phyloP scores from a whole-genome alignment of 345 rosid species.

The Rubroshorea leprosula region DNA sequence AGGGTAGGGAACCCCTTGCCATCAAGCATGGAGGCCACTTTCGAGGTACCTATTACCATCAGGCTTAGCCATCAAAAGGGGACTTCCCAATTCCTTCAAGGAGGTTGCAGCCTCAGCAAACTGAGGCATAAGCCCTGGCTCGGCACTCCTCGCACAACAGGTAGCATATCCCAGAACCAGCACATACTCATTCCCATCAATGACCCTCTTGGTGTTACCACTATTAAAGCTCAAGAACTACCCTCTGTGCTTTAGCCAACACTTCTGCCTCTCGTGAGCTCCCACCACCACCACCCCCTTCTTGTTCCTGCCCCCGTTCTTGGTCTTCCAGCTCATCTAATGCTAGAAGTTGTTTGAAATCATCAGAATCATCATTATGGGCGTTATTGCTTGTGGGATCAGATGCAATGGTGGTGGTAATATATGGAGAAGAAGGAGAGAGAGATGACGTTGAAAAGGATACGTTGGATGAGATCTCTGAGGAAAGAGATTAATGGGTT shows the following conservation, averaged over 20 bases:
- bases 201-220: constrained; percentile 43
- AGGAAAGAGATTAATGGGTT: too few relatives aligned
- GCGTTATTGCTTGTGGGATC: constrained; percentile 18
- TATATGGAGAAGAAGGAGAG: constrained; percentile 8
- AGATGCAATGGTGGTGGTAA: constrained; percentile 21
- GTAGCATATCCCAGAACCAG: constrained; percentile 81
- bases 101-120: constrained; percentile 76
- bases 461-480: too few relatives aligned
- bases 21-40: constrained; percentile 52
- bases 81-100: constrained; percentile 56
- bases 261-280: constrained; percentile 51
- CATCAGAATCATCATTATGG: constrained; percentile 25
- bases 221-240: constrained; percentile 62
- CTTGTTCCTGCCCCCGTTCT: constrained; percentile 22
- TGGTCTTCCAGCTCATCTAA: constrained; percentile 47
- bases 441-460: too few relatives aligned
- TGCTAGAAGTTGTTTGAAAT: constrained; percentile 52
- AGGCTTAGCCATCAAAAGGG: constrained; percentile 69
- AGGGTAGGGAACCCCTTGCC: constrained; percentile 80
- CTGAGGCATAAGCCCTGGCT: constrained; percentile 82
- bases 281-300: background rate
- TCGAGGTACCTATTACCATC: constrained; percentile 74
- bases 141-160: constrained; percentile 86
- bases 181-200: constrained; percentile 54
- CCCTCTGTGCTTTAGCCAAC: constrained; percentile 68